phyloP scores from a whole-genome alignment of 1,284 basidiomycete species.

The Clitocybe nebularis region DNA sequence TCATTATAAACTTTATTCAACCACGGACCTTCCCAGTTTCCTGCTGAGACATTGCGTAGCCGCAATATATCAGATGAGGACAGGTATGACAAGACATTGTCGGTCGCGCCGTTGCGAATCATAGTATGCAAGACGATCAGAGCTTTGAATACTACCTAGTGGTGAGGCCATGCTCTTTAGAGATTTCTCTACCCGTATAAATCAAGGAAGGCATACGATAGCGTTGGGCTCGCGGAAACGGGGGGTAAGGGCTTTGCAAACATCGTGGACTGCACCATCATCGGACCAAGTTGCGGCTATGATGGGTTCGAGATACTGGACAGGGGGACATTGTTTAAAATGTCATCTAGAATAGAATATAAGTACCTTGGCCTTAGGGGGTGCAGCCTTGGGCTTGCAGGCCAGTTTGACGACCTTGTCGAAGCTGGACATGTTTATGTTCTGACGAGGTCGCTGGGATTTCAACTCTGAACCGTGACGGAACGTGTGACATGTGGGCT shows the following conservation, averaged over 20 bases:
- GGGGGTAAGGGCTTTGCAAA: constrained; percentile 81
- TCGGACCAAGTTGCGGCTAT: constrained; percentile 93
- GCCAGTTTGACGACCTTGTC: constrained; percentile 90
- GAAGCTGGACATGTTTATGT: constrained; percentile 73
- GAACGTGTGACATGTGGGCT: too few species aligned
- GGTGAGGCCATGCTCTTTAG: constrained; percentile 6
- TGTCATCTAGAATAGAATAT: background rate
- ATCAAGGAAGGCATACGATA: constrained; percentile 48
- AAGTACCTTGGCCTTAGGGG: constrained; percentile 86
- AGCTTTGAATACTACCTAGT: constrained; percentile 92
- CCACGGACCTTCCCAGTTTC: constrained; percentile 76
- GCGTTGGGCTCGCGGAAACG: constrained; percentile 88
- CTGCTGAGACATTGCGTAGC: constrained; percentile 72
- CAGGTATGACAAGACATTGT: constrained; percentile 84
- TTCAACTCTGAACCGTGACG: too few species aligned
- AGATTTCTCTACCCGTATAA: background rate
- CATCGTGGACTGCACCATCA: constrained; percentile 88
- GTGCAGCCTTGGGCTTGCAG: constrained; percentile 91
- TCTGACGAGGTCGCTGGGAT: too few species aligned
- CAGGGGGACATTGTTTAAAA: constrained; percentile 7
- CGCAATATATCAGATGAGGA: constrained; percentile 77
- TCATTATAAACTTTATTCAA: constrained; percentile 1
- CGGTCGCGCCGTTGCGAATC: constrained; percentile 91
- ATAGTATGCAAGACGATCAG: constrained; percentile 93
- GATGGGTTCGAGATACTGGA: constrained; percentile 83